Conservation (phyloP, 441 rosid genomes). For the Euphorbia celastroides region DNA sequence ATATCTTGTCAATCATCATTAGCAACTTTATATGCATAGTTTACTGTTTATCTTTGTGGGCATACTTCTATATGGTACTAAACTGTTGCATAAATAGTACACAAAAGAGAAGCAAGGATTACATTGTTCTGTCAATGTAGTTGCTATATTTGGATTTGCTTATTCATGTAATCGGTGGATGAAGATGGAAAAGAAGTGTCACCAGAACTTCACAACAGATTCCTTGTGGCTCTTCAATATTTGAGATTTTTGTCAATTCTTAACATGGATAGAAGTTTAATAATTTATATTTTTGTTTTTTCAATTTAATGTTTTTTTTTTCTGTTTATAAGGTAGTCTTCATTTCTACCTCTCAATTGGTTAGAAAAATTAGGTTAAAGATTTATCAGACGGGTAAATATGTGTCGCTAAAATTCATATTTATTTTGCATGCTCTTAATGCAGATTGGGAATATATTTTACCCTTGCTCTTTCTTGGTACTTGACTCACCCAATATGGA, state of each 20-base stretch:
- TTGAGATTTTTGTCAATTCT: not conserved
- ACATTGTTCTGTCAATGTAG: not conserved
- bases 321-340: not conserved
- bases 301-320: not conserved
- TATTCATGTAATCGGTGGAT: not conserved
- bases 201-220: not conserved
- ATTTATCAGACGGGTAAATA: not conserved
- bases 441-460: slow-evolving; percentile 81
- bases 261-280: not conserved
- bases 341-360: not conserved
- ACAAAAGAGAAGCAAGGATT: not conserved
- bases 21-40: not conserved
- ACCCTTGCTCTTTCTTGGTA: slow-evolving; percentile 88
- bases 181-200: not conserved
- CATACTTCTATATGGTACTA: not conserved
- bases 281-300: not conserved
- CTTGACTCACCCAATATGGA: slow-evolving; percentile 96
- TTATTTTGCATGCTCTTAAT: slow-evolving; percentile 7
- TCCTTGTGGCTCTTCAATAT: not conserved
- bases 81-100: not conserved
- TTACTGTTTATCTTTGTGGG: too few species aligned
- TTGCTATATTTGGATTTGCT: not conserved
- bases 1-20: not conserved
- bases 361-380: not conserved
- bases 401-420: too few species aligned